Evolutionary conservation across 2,329 filamentous ascomycete species (phyloP).

Genomic region (Beauveria australis): DNA sequence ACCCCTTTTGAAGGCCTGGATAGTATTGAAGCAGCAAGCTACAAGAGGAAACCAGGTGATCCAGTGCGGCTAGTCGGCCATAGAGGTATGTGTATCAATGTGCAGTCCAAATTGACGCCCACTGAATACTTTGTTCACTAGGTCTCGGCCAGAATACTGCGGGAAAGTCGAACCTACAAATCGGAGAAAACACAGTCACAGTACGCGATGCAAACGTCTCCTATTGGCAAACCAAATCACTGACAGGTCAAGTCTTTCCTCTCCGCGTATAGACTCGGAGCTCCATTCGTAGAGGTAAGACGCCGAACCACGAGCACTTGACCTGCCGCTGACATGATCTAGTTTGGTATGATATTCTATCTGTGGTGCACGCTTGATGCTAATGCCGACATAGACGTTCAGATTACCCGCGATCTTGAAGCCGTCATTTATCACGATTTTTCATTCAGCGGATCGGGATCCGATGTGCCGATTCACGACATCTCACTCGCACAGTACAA

Average conservation of each 20-base stretch:
- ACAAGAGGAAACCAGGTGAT: background rate
- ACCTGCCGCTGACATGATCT: background rate
- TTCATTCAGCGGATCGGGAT: constrained; percentile 32
- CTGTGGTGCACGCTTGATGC: background rate
- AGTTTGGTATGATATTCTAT: constrained; percentile 2
- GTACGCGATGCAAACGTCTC: background rate
- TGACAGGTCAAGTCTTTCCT: background rate
- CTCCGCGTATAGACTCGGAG: constrained; percentile 2
- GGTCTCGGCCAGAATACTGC: constrained; percentile 9
- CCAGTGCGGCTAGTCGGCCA: constrained; percentile 23
- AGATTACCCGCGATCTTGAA: constrained; percentile 31
- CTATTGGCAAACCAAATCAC: background rate
- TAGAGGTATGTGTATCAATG: constrained; percentile 20
- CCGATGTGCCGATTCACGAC: constrained; percentile 31
- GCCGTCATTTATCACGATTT: constrained; percentile 36
- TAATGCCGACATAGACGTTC: constrained; percentile 24
- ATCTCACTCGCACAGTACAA: constrained; percentile 30
- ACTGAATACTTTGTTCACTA: background rate
- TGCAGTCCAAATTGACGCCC: background rate
- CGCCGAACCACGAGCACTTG: too few relatives aligned
- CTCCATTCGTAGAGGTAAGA: constrained; percentile 7
- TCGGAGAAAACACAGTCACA: constrained; percentile 7
- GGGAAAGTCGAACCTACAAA: background rate
- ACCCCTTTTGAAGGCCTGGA: constrained; percentile 16
- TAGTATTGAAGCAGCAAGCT: background rate